Conservation (phyloP, 768 basidiomycete genomes). For the Lentinula aciculospora region DNA sequence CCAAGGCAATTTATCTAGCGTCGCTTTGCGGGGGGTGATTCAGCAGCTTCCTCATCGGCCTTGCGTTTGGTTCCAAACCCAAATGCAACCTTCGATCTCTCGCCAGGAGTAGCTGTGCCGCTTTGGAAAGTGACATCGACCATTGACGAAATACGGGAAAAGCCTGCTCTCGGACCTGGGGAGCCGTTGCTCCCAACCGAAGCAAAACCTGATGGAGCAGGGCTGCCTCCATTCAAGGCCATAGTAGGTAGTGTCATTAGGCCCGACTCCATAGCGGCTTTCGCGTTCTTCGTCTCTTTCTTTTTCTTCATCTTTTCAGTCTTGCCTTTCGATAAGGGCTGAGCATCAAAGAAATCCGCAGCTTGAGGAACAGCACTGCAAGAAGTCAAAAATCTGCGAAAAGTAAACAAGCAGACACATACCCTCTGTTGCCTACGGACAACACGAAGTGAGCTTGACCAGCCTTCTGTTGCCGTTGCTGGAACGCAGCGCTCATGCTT, state of each 20-base stretch:
- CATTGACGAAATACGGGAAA: constrained; percentile 52
- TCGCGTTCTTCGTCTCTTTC: constrained; percentile 58
- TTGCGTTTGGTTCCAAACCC: constrained; percentile 80
- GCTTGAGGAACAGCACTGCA: constrained; percentile 82
- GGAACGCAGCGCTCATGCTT: constrained; percentile 93
- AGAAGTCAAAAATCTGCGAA: not conserved
- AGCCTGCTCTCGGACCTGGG: constrained; percentile 19
- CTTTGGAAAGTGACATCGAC: constrained; percentile 45
- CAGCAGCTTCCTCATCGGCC: constrained; percentile 62
- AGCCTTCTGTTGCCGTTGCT: constrained; percentile 86
- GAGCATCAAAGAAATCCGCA: constrained; percentile 73
- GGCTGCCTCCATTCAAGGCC: constrained; percentile 39
- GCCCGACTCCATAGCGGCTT: constrained; percentile 44
- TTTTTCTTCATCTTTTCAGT: constrained; percentile 80
- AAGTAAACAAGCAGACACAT: constrained; percentile 22
- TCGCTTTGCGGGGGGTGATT: constrained; percentile 62
- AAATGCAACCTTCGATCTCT: constrained; percentile 72
- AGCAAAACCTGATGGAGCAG: constrained; percentile 34
- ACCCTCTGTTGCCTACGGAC: constrained; percentile 92
- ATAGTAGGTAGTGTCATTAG: constrained; percentile 71
- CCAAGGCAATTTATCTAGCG: constrained; percentile 14
- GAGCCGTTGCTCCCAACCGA: constrained; percentile 14
- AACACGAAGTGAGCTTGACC: constrained; percentile 96
- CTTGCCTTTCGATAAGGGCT: constrained; percentile 78
- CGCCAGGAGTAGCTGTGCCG: constrained; percentile 53